phyloP scores from a whole-genome alignment of 2,329 filamentous ascomycete genomes.

The Sarocladium brachiariae region DNA sequence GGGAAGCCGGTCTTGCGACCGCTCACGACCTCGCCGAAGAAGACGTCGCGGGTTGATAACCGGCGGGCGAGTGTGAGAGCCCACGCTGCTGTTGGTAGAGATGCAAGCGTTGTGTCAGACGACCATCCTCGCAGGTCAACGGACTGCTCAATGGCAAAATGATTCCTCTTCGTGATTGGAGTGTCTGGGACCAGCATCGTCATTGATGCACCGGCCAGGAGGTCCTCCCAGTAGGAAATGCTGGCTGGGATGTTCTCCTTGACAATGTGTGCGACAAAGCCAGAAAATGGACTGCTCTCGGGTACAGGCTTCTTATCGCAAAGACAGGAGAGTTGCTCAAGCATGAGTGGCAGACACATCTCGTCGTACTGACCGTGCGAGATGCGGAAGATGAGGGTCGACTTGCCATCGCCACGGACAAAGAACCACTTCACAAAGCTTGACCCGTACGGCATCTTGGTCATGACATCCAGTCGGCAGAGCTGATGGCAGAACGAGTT shows the following conservation, averaged over 20 bases:
- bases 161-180: constrained; percentile 28
- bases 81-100: constrained; percentile 62
- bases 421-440: constrained; percentile 55
- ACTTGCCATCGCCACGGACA: constrained; percentile 29
- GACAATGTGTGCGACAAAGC: constrained; percentile 37
- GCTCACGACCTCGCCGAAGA: constrained; percentile 60
- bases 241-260: constrained; percentile 37
- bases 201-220: constrained; percentile 50
- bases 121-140: constrained; percentile 40
- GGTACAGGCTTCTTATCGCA: constrained; percentile 22
- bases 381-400: constrained; percentile 51
- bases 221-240: constrained; percentile 53
- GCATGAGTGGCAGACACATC: constrained; percentile 56
- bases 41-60: constrained; percentile 45
- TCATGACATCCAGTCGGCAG: constrained; percentile 48
- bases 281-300: constrained; percentile 35
- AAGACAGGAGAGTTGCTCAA: constrained; percentile 52
- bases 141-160: constrained; percentile 35
- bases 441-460: constrained; percentile 49
- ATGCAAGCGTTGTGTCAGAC: constrained; percentile 54
- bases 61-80: constrained; percentile 53
- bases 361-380: constrained; percentile 67
- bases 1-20: constrained; percentile 54
- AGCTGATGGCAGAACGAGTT: constrained; percentile 46
- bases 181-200: constrained; percentile 32